Conservation (phyloP, 164 flowering plant species). For the Litsea cubeba region DNA sequence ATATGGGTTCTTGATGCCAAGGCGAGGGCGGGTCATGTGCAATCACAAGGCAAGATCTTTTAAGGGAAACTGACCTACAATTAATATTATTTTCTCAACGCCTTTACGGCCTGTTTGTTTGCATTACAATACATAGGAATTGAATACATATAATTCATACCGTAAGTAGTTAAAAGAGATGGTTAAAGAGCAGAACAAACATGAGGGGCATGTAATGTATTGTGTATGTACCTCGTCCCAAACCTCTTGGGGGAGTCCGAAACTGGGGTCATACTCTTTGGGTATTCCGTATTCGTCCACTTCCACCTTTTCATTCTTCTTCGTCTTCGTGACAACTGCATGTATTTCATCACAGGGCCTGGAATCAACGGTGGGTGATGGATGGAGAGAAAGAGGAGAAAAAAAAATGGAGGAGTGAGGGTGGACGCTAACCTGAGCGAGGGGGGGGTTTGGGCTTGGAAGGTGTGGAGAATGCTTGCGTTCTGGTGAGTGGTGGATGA, state of each 20-base stretch:
- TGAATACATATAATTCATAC: no score
- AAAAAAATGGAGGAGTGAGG: background rate
- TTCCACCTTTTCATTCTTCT: background rate
- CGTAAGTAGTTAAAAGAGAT: background rate
- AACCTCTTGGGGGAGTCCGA: constrained; percentile 12
- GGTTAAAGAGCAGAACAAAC: background rate
- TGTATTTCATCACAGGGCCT: background rate
- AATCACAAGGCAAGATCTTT: no score
- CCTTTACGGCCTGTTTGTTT: no score
- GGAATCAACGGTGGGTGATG: background rate
- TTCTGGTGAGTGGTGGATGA: background rate
- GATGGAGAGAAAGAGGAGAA: background rate
- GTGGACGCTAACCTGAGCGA: background rate
- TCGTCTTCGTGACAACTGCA: background rate
- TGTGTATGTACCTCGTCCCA: constrained; percentile 9
- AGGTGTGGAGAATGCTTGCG: background rate
- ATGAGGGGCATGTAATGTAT: background rate
- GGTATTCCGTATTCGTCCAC: constrained; percentile 13
- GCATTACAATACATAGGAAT: no score
- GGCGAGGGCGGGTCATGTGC: no score
- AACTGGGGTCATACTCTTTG: constrained; percentile 11
- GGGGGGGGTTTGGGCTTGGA: background rate
- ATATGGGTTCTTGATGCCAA: no score
- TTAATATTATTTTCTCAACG: no score
- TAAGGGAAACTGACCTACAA: no score